Conservation (phyloP, 176 grass and related monocot genomes). For the Oryza nivara region DNA sequence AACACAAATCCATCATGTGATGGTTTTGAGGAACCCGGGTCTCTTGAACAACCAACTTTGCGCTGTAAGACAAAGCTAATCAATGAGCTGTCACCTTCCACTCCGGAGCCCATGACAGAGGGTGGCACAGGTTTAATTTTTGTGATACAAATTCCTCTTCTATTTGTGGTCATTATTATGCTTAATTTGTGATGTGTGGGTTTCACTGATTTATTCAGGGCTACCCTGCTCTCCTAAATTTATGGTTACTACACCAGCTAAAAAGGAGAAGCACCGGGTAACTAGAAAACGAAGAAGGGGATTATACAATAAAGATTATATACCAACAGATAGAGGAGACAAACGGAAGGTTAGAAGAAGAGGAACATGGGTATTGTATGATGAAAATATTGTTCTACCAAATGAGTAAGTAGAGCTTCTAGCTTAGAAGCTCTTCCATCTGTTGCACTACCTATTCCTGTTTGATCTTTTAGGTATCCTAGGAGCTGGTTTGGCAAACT, state of each 20-base stretch:
- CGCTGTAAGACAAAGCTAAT: constrained; percentile 1
- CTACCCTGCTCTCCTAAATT: constrained; percentile 58
- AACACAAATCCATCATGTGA: constrained; percentile 18
- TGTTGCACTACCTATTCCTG: constrained; percentile 14
- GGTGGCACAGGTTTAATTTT: constrained; percentile 52
- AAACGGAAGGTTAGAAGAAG: constrained; percentile 38
- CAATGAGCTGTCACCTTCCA: constrained; percentile 41
- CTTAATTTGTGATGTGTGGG: constrained; percentile 20
- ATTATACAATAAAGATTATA: constrained; percentile 37
- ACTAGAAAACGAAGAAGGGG: constrained; percentile 57
- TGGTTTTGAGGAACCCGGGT: constrained; percentile 18
- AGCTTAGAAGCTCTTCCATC: constrained; percentile 33
- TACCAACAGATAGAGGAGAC: constrained; percentile 52
- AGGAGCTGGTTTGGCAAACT: neutral
- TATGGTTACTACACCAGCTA: constrained; percentile 75
- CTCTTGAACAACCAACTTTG: constrained; percentile 12
- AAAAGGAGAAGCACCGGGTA: constrained; percentile 46
- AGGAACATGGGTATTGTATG: constrained; percentile 27
- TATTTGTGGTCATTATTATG: constrained; percentile 27
- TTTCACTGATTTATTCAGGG: constrained; percentile 44
- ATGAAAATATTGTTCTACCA: constrained; percentile 48
- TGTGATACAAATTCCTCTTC: constrained; percentile 9
- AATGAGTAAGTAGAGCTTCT: constrained; percentile 65
- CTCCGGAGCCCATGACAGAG: constrained; percentile 49
- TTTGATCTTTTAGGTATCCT: constrained; percentile 14